Evolutionary conservation across 208 protist species (phyloP).

Genomic region (Crithidia expoeki): DNA sequence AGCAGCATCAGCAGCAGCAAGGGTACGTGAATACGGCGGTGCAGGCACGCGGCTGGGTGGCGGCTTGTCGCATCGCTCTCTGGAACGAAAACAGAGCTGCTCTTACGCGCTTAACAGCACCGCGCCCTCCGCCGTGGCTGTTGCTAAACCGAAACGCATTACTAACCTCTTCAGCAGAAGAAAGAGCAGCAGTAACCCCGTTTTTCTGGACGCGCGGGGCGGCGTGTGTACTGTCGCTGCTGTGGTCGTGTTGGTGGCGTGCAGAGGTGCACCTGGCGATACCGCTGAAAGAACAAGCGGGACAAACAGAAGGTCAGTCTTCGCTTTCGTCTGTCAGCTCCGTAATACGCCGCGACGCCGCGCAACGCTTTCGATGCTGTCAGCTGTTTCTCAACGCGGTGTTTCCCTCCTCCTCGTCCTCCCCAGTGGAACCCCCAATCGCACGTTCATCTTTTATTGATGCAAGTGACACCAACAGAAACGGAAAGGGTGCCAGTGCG

Average conservation of each 20-base stretch:
- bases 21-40: background rate
- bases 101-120: slow-evolving; percentile 4
- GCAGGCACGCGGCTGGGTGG: slow-evolving; percentile 20
- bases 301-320: background rate
- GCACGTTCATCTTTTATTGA: too few species aligned
- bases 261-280: slow-evolving; percentile 4
- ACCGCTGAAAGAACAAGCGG: background rate
- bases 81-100: slow-evolving; percentile 27
- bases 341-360: background rate
- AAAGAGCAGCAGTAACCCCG: too few species aligned
- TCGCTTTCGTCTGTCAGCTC: background rate
- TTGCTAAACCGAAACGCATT: too few species aligned
- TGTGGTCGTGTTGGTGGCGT: slow-evolving; percentile 15
- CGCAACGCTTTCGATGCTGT: background rate
- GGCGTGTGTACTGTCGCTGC: background rate
- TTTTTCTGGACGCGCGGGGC: background rate
- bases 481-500: background rate
- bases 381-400: background rate
- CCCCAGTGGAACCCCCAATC: too few species aligned
- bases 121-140: background rate
- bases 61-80: slow-evolving; percentile 33
- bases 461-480: too few species aligned
- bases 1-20: background rate
- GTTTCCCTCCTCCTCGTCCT: background rate
- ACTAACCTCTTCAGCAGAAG: too few species aligned